Conservation (phyloP, 2,329 filamentous ascomycete species). For the Pseudogymnoascus sp. region DNA sequence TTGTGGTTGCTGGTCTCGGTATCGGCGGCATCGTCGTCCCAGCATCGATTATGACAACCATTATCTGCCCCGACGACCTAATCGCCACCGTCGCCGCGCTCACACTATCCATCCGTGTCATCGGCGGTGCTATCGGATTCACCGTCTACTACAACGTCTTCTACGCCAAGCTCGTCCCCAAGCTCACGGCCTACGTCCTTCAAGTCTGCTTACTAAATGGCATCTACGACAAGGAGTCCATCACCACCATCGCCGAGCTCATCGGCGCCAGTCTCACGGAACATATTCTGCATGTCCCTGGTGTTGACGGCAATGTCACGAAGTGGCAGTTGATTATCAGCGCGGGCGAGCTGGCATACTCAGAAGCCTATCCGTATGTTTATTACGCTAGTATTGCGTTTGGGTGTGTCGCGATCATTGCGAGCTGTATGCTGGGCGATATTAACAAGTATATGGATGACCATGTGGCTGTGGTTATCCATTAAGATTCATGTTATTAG, state of each 20-base stretch:
- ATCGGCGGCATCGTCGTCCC: slow-evolving; percentile 64
- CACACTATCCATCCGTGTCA: slow-evolving; percentile 61
- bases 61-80: slow-evolving; percentile 62
- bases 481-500: slow-evolving; percentile 13
- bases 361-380: slow-evolving; percentile 52
- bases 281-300: slow-evolving; percentile 41
- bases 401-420: slow-evolving; percentile 48
- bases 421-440: slow-evolving; percentile 51
- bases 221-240: slow-evolving; percentile 32
- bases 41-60: slow-evolving; percentile 59
- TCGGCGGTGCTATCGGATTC: slow-evolving; percentile 60
- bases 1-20: slow-evolving; percentile 56
- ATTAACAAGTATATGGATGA: slow-evolving; percentile 53
- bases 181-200: slow-evolving; percentile 18
- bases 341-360: slow-evolving; percentile 46
- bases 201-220: slow-evolving; percentile 16
- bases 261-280: not conserved
- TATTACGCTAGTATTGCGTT: slow-evolving; percentile 59
- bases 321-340: slow-evolving; percentile 45
- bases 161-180: slow-evolving; percentile 33
- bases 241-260: slow-evolving; percentile 34
- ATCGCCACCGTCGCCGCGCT: slow-evolving; percentile 64
- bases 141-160: slow-evolving; percentile 52
- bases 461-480: slow-evolving; percentile 43
- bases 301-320: slow-evolving; percentile 44